Conservation (phyloP, 2,329 filamentous ascomycete species). For the Cladophialophora exuberans region DNA sequence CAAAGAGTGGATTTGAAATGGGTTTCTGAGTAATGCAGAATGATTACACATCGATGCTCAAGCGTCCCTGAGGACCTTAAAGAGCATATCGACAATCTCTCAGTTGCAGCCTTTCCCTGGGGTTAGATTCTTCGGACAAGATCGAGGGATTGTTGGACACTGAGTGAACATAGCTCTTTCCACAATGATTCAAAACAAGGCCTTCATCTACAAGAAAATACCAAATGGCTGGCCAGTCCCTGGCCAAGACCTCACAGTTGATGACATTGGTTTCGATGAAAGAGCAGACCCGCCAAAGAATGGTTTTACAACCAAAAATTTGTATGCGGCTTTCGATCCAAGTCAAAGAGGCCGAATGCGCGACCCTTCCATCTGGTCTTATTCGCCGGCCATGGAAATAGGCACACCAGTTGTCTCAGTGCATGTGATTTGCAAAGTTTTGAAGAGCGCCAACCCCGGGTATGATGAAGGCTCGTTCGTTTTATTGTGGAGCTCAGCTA, state of each 20-base stretch:
- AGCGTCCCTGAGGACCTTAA: no score
- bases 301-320: slow-evolving; percentile 67
- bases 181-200: slow-evolving; percentile 65
- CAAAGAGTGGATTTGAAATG: no score
- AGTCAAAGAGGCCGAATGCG: slow-evolving; percentile 78
- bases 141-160: no score
- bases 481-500: slow-evolving; percentile 35
- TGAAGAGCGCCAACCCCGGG: slow-evolving; percentile 64
- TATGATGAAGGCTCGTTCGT: slow-evolving; percentile 65
- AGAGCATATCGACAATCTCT: no score
- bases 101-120: no score
- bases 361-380: slow-evolving; percentile 62
- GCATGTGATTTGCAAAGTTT: slow-evolving; percentile 62
- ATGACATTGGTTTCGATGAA: slow-evolving; percentile 69
- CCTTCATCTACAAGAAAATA: slow-evolving; percentile 71
- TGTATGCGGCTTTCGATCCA: slow-evolving; percentile 74
- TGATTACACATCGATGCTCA: no score
- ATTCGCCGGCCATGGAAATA: slow-evolving; percentile 61
- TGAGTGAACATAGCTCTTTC: no score
- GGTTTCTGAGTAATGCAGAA: no score
- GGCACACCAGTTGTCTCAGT: slow-evolving; percentile 63
- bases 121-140: no score
- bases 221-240: slow-evolving; percentile 69
- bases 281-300: slow-evolving; percentile 56
- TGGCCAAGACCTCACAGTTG: slow-evolving; percentile 71